Percentiles rank a stretch among this genome's conserved stretches.
Evolutionary conservation across 192 early-diverging fungal species (phyloP).

Genomic region (Rhizophagus clarus): DNA sequence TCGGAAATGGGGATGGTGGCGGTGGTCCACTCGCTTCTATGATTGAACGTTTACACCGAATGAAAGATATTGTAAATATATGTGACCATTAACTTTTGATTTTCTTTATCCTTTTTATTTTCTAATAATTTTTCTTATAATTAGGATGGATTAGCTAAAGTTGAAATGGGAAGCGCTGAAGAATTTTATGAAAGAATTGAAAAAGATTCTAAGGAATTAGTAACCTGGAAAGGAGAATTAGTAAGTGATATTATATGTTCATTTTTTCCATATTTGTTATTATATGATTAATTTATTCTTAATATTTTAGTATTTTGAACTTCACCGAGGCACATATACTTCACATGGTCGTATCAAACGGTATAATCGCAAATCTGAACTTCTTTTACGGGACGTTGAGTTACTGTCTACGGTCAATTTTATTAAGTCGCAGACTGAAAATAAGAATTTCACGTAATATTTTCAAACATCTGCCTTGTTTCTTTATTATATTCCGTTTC

Average conservation of each 20-base stretch:
- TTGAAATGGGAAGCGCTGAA: conserved; percentile 75
- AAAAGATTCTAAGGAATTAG: conserved; percentile 64
- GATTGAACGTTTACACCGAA: conserved; percentile 79
- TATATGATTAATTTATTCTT: conserved; percentile 21
- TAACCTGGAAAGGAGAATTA: conserved; percentile 93
- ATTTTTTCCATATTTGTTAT: neutral
- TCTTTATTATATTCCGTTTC: neutral
- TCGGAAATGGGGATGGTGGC: conserved; percentile 96
- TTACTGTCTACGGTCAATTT: conserved; percentile 60
- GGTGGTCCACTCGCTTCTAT: conserved; percentile 84
- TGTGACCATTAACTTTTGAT: neutral
- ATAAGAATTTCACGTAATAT: conserved; percentile 25
- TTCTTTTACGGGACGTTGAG: conserved; percentile 85
- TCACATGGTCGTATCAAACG: conserved; percentile 85
- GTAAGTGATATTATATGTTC: conserved; percentile 37
- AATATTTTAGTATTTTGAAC: conserved; percentile 81
- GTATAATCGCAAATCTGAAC: conserved; percentile 84
- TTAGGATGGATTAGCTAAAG: conserved; percentile 74
- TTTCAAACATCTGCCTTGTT: neutral
- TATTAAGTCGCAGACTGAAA: conserved; percentile 21
- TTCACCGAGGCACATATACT: conserved; percentile 98
- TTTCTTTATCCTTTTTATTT: neutral
- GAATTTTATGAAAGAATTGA: conserved; percentile 87
- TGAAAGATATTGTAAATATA: conserved; percentile 66
- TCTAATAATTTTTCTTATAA: neutral